A percentile compares a stretch with the other conserved stretches of the same genome.
Conservation (phyloP, 2,329 filamentous ascomycete species). For the Alternaria brassicae region DNA sequence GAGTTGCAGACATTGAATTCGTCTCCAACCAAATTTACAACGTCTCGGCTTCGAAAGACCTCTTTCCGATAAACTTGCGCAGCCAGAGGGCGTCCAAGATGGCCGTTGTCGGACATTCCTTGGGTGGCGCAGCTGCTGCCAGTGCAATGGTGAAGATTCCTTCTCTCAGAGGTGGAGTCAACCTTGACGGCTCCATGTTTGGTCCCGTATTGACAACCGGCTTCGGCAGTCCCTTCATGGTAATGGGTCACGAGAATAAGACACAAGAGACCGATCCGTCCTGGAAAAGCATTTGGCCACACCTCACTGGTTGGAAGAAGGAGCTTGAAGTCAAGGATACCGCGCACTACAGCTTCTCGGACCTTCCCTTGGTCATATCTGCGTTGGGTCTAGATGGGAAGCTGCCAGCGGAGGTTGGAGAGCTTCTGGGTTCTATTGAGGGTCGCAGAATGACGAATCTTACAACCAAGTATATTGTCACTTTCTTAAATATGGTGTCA, state of each 20-base stretch:
- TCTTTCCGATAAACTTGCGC: not conserved
- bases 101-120: conserved; percentile 46
- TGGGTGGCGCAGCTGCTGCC: conserved; percentile 46
- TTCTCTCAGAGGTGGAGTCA: conserved; percentile 38
- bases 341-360: conserved; percentile 40
- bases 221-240: conserved; percentile 30
- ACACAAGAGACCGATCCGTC: conserved; percentile 38
- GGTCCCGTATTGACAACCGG: conserved; percentile 24
- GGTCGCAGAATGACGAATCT: conserved; percentile 29
- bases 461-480: conserved; percentile 26
- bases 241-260: conserved; percentile 39
- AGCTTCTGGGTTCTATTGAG: conserved; percentile 32
- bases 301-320: conserved; percentile 35
- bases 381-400: conserved; percentile 25
- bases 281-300: conserved; percentile 35
- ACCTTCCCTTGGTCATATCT: conserved; percentile 28
- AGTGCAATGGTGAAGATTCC: conserved; percentile 20
- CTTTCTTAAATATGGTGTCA: conserved; percentile 32
- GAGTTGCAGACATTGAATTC: conserved; percentile 34
- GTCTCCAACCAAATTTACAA: conserved; percentile 29
- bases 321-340: conserved; percentile 35
- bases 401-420: conserved; percentile 25
- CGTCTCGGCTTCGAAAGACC: conserved; percentile 9
- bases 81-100: not conserved
- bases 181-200: conserved; percentile 48